Evolutionary conservation across 106 monocot genomes (phyloP), one percentile per base, ranked within the genome.

Genomic region (Cymbidium sinense): DNA sequence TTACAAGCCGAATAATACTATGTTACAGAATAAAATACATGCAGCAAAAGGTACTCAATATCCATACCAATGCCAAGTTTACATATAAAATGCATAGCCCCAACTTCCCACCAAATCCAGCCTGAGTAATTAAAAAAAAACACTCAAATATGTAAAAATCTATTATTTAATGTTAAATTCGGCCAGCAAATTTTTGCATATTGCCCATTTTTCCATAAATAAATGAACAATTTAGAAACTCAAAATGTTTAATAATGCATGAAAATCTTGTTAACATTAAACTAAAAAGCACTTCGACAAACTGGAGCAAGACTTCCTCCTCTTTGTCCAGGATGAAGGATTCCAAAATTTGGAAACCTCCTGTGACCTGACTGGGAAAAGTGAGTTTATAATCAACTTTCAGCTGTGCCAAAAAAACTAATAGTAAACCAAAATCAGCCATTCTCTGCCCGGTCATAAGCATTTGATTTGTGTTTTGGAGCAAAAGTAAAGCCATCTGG

Each of bases 391-490:
- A 67, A 67, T 12, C 30, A 67, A 0, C 67, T 67, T 33, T 31
- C 15, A 67, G 65, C 65, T 13, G 65, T 31, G 31, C 30, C 0
- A 12, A 67, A 67, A n/a, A 19, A 2, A 18, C 23, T 2, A 62
- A 62, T 51, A 17, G 2, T 19, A 12, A 9, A n/a, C n/a, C 28
- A 67, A 35, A 15, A 67, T 90, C 50, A 87, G 35, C 90, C 90
- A 74, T 90, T 90, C 21, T 90, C 93, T 58, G 85, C 86, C 4
- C 69, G 76, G 70, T 94, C 88, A 70, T 88, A 94, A 15, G 93
- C 93, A 80, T 90, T 90, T 17, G 90, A 94, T 37, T 88, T 91
- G 72, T 91, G 94, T 71, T 89, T 89, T 19, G 91, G 91, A 23
- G 91, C 79, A 77, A 91, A 87, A 41, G 69, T 82, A 51, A 89